Conservation (phyloP, 345 rosid species). For the Rhizophora mangle region DNA sequence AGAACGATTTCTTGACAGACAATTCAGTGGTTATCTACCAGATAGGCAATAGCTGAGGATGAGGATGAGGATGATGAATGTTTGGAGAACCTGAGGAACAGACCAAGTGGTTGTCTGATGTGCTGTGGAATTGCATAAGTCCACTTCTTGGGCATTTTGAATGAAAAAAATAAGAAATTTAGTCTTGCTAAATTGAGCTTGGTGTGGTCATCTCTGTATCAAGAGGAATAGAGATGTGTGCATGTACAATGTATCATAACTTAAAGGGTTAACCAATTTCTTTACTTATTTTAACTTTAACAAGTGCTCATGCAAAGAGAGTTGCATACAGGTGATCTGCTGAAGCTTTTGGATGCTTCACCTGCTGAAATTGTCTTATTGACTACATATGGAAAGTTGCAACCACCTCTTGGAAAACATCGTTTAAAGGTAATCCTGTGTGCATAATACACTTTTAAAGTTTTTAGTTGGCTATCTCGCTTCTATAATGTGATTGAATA, state of each 20-base stretch:
- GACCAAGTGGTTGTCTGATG: too few relatives aligned
- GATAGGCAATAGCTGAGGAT: too few relatives aligned
- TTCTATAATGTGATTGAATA: neutral
- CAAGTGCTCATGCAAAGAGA: neutral
- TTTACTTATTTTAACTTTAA: neutral
- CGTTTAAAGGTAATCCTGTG: conserved; percentile 63
- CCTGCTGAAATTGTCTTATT: conserved; percentile 51
- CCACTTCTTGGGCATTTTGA: too few relatives aligned
- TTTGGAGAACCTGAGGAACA: too few relatives aligned
- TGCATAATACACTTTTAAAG: neutral
- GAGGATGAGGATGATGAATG: too few relatives aligned
- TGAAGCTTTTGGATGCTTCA: conserved; percentile 73
- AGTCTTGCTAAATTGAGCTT: too few relatives aligned
- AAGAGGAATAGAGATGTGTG: too few relatives aligned
- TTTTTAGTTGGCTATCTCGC: neutral
- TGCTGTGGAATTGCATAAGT: too few relatives aligned
- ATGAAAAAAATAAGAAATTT: too few relatives aligned
- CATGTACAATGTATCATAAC: neutral
- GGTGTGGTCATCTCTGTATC: too few relatives aligned
- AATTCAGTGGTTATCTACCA: too few relatives aligned
- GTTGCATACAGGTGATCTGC: conserved; percentile 58
- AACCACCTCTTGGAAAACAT: conserved; percentile 94
- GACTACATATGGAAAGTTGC: conserved; percentile 88
- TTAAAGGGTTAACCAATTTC: neutral
- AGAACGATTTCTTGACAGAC: too few relatives aligned